A percentile compares a stretch with the other conserved stretches of the same genome.
These are phyloP conservation scores for Malbranchea zuffiana DNA, from an alignment of 2,329 filamentous ascomycete species.

Conservation along the genomic window DNA sequence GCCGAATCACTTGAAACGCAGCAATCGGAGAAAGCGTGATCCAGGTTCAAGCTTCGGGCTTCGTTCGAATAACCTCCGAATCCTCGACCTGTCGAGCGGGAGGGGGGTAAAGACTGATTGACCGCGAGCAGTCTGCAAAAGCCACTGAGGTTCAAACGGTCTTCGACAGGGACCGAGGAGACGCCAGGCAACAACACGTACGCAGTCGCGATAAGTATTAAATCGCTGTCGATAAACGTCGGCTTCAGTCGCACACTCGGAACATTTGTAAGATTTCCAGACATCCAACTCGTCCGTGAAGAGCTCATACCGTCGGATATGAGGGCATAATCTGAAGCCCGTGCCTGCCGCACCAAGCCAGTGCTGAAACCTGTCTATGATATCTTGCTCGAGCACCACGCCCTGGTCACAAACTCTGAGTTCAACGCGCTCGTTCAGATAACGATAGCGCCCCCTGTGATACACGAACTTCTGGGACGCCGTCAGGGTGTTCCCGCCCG, in stretches of 20 bases:
- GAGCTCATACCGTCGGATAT: background rate
- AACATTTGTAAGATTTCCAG: background rate
- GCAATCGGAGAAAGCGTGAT: too few species aligned
- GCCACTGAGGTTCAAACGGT: slow-evolving; percentile 4
- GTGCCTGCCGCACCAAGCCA: too few species aligned
- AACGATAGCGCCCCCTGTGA: background rate
- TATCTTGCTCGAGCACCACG: background rate
- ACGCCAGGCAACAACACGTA: background rate
- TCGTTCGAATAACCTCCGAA: too few species aligned
- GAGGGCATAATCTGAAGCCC: background rate
- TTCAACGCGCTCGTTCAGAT: background rate
- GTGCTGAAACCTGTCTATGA: background rate
- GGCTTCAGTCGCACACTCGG: background rate
- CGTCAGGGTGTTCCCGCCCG: background rate
- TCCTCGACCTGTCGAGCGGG: too few species aligned
- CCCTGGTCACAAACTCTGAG: background rate
- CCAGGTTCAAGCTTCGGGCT: too few species aligned
- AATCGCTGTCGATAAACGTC: background rate
- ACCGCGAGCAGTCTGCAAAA: too few species aligned
- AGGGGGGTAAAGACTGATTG: too few species aligned
- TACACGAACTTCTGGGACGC: background rate
- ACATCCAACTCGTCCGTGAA: background rate
- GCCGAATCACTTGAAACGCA: too few species aligned
- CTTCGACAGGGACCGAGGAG: slow-evolving; percentile 3
- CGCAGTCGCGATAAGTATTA: background rate